These are phyloP conservation scores for Sclerotinia subarctica DNA, from an alignment of 2,329 filamentous ascomycete genomes.

Conservation along the genomic window DNA sequence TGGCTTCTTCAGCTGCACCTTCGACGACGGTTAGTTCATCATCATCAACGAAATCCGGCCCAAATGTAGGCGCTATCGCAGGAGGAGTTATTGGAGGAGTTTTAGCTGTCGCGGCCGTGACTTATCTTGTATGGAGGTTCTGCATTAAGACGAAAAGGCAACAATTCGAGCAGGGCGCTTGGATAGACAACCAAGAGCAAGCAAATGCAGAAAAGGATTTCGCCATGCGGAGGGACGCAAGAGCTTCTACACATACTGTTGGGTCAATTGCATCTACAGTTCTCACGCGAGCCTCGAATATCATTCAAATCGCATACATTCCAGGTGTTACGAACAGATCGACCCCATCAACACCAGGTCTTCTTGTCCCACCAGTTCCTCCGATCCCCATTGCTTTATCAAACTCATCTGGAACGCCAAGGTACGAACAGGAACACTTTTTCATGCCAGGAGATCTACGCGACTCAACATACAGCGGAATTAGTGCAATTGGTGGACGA, in stretches of 20 bases:
- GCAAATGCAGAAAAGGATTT: constrained; percentile 54
- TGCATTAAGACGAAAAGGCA: constrained; percentile 77
- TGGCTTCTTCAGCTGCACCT: constrained; percentile 39
- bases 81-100: constrained; percentile 88
- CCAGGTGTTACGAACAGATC: constrained; percentile 94
- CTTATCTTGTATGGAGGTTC: constrained; percentile 83
- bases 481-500: constrained; percentile 49
- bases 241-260: constrained; percentile 80
- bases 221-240: constrained; percentile 54
- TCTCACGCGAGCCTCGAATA: constrained; percentile 92
- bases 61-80: constrained; percentile 80
- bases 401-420: constrained; percentile 52
- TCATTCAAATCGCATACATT: constrained; percentile 99
- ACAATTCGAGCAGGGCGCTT: constrained; percentile 58
- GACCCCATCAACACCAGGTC: constrained; percentile 73
- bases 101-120: constrained; percentile 66
- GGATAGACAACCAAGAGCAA: constrained; percentile 50
- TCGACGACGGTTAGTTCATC: constrained; percentile 28
- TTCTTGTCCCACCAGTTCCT: constrained; percentile 87
- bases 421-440: constrained; percentile 78
- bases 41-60: constrained; percentile 45
- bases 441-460: constrained; percentile 88
- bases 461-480: constrained; percentile 83
- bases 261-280: constrained; percentile 93
- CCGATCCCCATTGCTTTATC: constrained; percentile 74